Base-by-base conservation (phyloP, 768 basidiomycete species). In the Xerocomellus chrysenteron region DNA sequence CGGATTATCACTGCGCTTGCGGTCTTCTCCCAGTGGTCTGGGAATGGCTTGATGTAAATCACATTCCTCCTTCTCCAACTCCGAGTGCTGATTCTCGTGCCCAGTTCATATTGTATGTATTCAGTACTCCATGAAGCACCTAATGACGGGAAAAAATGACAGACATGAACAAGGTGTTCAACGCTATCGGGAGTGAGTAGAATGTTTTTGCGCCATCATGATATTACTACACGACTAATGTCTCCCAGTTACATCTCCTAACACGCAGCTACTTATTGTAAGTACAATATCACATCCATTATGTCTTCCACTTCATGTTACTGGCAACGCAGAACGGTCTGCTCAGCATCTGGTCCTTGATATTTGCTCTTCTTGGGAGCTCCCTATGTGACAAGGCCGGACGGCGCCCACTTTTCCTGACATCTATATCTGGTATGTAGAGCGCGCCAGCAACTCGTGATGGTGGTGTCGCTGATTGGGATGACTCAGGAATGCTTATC, bases 1-100 rank as follows among this genome's bases (percentile, higher is more conserved):
- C 26, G 44, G 10, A 45, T 28, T 12, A 45, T 45, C 61, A 63
- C 85, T 51, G 80, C 80, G 8, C 73, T 86, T 37, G 83, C 78
- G 0, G 78, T 84, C 73, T 83, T 84, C 74, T 82, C 80, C 3
- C 83, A 84, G 56, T 82, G 80, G 80, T 78, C 76, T 53, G 79
- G 80, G 5, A 80, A 82, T 48, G 81, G 80, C 56, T 68, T 83
- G 37, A 26, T 26, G 26, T 26, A 75, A 80, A 53, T 30, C 11
- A 55, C 42, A 30, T 60, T 60, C 13, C 6, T 43, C 8, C 42
- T 24, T 16, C 4, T 13, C 24, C 24, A 24, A 43, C 8, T 4
- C 21, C n/a, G n/a, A 40, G 39, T 40, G 21, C 3, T 42, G 7
- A 43, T 24, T 28, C 0, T 28, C 10, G 2, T 28, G 17, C 17